These are phyloP conservation scores for Pistacia vera DNA, from an alignment of 345 rosid genomes.

Conservation along the genomic window DNA sequence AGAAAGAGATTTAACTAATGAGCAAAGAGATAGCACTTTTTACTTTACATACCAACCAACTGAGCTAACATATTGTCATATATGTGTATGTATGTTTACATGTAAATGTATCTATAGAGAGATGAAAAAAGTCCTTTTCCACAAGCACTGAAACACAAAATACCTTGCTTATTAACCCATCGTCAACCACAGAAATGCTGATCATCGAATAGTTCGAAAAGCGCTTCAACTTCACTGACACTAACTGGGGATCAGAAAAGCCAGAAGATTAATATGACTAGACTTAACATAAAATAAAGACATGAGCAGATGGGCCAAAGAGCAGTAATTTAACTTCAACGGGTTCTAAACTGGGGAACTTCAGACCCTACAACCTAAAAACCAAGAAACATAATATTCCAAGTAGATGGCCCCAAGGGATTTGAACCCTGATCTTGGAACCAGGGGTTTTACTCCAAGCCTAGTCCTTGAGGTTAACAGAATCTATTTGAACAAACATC, in stretches of 20 bases:
- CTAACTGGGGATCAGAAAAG: conserved; percentile 63
- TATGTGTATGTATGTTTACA: neutral
- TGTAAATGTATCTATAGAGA: neutral
- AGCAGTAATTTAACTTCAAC: neutral
- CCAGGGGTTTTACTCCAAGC: no score
- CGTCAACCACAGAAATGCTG: conserved; percentile 93
- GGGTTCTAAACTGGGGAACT: no score
- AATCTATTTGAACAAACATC: neutral
- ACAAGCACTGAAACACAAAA: neutral
- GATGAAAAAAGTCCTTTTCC: neutral
- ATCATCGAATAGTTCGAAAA: conserved; percentile 94
- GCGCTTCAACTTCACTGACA: conserved; percentile 99
- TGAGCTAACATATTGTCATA: no score
- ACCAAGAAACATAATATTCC: no score
- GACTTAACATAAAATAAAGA: neutral
- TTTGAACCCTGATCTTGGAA: no score
- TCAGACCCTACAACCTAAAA: no score
- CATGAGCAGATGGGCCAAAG: neutral
- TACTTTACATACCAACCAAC: neutral
- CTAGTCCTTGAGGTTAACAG: no score
- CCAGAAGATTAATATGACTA: neutral
- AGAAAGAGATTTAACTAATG: neutral
- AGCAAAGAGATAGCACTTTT: neutral
- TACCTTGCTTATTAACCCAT: conserved; percentile 97
- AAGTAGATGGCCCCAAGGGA: no score